Evolutionary conservation across 108 stramenopile genomes (phyloP).

Genomic region (Nitzschia putrida): DNA sequence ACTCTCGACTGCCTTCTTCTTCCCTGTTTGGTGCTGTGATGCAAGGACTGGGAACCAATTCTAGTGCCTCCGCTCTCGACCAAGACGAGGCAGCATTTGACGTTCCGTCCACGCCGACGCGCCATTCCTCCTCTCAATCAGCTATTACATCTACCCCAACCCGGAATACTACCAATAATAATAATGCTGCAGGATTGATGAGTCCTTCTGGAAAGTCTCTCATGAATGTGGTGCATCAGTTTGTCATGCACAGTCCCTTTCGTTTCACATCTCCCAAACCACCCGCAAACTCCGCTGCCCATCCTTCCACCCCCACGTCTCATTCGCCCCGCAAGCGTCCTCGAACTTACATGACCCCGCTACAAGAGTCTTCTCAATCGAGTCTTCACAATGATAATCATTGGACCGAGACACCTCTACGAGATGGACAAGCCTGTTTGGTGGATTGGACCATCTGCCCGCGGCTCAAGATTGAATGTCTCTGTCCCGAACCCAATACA

Average conservation of each 20-base stretch:
- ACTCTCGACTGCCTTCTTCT: background rate
- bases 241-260: slow-evolving; percentile 37
- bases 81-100: background rate
- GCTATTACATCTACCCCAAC: background rate
- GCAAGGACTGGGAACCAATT: slow-evolving; percentile 13
- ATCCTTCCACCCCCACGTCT: background rate
- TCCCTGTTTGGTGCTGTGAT: slow-evolving; percentile 45
- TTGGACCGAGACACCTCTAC: slow-evolving; percentile 33
- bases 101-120: background rate
- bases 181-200: background rate
- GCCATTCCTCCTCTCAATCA: background rate
- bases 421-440: slow-evolving; percentile 13
- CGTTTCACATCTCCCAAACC: slow-evolving; percentile 28
- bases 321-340: background rate
- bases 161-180: background rate
- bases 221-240: slow-evolving; percentile 32
- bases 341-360: background rate
- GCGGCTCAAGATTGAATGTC: background rate
- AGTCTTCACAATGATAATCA: slow-evolving; percentile 18
- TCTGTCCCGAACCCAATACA: too few relatives aligned
- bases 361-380: slow-evolving; percentile 3
- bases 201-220: slow-evolving; percentile 44
- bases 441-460: slow-evolving; percentile 9
- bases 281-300: background rate
- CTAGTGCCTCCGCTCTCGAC: background rate